Evolutionary conservation across 768 basidiomycete species (phyloP).

Genomic region (Russula sp.): DNA sequence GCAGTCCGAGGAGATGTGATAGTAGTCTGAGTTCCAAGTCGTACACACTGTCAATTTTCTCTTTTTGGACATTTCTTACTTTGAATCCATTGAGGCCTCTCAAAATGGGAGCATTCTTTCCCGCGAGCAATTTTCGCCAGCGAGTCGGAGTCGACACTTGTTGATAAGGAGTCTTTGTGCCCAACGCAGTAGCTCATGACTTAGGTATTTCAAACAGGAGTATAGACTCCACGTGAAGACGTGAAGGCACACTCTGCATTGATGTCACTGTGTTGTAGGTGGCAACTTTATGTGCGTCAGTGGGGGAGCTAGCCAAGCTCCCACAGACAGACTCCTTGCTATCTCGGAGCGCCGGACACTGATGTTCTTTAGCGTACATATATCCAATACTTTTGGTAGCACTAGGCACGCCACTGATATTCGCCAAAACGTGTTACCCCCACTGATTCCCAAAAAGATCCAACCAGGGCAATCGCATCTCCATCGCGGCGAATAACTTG

Average conservation of each 20-base stretch:
- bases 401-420: conserved; percentile 7
- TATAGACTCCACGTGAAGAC: not conserved
- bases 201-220: not conserved
- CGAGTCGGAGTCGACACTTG: not conserved
- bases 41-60: conserved; percentile 1
- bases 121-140: conserved; percentile 10
- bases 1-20: conserved; percentile 5
- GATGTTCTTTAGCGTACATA: not conserved
- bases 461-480: conserved; percentile 19
- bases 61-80: not conserved
- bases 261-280: not conserved
- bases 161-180: conserved; percentile 4
- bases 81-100: not conserved
- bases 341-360: conserved; percentile 14
- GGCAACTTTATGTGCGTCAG: conserved; percentile 8
- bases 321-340: not conserved
- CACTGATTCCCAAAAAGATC: conserved; percentile 13
- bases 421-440: conserved; percentile 16
- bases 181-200: not conserved
- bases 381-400: not conserved
- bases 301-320: not conserved
- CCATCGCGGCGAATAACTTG: conserved; percentile 21
- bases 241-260: conserved; percentile 1
- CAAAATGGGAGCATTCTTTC: not conserved
- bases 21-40: not conserved